Conservation (phyloP, 1,284 basidiomycete genomes). For the Ustilago esculenta region DNA sequence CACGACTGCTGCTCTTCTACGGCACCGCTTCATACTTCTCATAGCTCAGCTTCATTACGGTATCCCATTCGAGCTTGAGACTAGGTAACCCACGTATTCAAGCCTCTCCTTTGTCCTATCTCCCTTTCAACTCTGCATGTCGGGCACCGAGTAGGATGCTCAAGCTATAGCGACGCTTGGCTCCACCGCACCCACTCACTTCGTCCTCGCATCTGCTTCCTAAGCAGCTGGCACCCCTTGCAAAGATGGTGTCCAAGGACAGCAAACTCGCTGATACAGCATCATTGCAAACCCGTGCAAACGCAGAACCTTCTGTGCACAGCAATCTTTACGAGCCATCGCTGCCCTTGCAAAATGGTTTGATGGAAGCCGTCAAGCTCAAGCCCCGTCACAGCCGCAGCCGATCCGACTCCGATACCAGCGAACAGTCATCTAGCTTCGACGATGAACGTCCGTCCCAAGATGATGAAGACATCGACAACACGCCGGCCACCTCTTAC, state of each 20-base stretch:
- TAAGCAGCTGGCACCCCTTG: background rate
- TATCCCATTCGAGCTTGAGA: constrained; percentile 5
- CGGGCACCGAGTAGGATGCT: constrained; percentile 4
- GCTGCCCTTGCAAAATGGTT: background rate
- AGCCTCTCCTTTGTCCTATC: constrained; percentile 10
- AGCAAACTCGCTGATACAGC: background rate
- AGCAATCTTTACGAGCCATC: background rate
- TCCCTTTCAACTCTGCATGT: constrained; percentile 7
- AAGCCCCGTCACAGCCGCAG: constrained; percentile 20
- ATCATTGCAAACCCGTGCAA: background rate
- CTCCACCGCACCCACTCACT: constrained; percentile 3
- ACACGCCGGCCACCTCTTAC: constrained; percentile 43
- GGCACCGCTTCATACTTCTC: constrained; percentile 1
- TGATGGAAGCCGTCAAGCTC: constrained; percentile 34
- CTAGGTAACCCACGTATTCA: constrained; percentile 2
- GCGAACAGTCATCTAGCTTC: constrained; percentile 33
- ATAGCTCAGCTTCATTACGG: constrained; percentile 23
- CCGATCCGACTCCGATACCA: constrained; percentile 26
- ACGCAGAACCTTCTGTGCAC: background rate
- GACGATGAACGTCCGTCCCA: constrained; percentile 36
- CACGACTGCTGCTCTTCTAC: background rate
- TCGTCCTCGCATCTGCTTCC: background rate
- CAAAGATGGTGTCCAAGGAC: constrained; percentile 11
- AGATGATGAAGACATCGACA: constrained; percentile 44
- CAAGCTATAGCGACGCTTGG: constrained; percentile 26